Evolutionary conservation across 2,329 filamentous ascomycete species (phyloP).

Genomic region (Penicillium sclerotiorum): DNA sequence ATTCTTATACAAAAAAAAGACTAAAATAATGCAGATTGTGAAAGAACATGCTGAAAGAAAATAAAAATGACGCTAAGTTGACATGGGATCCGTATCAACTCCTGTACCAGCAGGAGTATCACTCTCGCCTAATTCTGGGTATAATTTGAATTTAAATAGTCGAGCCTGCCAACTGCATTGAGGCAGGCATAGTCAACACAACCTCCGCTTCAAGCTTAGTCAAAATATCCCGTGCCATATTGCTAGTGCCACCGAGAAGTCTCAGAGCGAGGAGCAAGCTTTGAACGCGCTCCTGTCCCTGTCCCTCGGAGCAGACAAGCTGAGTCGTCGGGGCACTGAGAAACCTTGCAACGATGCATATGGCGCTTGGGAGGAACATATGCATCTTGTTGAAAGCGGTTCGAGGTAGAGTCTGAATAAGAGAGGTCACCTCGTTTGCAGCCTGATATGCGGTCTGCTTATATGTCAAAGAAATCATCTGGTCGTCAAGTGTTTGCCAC

Average conservation of each 20-base stretch:
- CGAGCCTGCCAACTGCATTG: background rate
- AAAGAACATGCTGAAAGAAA: no score
- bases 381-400: constrained; percentile 7
- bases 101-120: background rate
- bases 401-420: constrained; percentile 1
- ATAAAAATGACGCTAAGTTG: no score
- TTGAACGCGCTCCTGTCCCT: background rate
- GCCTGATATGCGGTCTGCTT: constrained; percentile 6
- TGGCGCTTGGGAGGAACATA: constrained; percentile 3
- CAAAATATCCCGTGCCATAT: constrained; percentile 4
- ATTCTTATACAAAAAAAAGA: no score
- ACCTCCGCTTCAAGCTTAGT: constrained; percentile 1
- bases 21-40: no score
- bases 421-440: background rate
- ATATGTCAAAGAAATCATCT: constrained; percentile 1
- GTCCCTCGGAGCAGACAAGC: background rate
- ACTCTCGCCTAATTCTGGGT: background rate
- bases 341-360: constrained; percentile 2
- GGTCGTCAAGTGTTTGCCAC: constrained; percentile 1
- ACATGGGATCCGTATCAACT: background rate
- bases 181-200: background rate
- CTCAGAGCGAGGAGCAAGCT: background rate
- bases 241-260: constrained; percentile 3
- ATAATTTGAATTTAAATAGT: background rate
- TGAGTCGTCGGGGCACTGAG: constrained; percentile 1